Base-by-base conservation (phyloP, 768 basidiomycete species). In the Tricholoma sp. region DNA sequence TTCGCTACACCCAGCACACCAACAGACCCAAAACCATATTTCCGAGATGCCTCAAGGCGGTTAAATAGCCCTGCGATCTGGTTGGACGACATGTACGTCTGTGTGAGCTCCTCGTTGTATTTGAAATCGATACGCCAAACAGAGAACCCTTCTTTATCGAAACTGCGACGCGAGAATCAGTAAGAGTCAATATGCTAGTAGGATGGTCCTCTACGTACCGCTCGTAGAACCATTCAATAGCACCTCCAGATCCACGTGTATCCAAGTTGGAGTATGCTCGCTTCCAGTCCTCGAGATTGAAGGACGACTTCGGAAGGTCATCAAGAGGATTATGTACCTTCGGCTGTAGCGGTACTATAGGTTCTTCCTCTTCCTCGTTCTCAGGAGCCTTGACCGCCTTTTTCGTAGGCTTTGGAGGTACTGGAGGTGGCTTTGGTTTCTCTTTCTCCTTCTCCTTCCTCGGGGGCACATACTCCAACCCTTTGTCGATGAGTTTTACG, bases 261-360 rank as follows among this genome's bases (percentile, higher is more conserved):
- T 98, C 94, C 72, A 88, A 86, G 88, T 98, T 98, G 65, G 94
- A 97, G 80, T 98, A 99, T 42, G 90, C 88, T 41, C 92, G 86
- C 73, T 98, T 98, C 94, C 93, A 97, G 74, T 97, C 94, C 73
- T 96, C 90, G 54, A 94, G 83, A 77, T 93, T 93, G 73, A 91
- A 85, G 5, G 81, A 76, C 10, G 90, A 88, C 74, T 91, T 95
- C 63, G 94, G 93, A 36, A 98, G 84, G 59, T 83, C 80, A 60
- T 97, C 96, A 51, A 96, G 85, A 20, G 96, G 95, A 81, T 97
- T 96, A 83, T 95, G 94, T 54, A 75, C 81, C 71, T 96, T 96
- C 62, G 95, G 92, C 74, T 90, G 93, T 48, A 82, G 83, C 24
- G 88, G 85, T 20, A 89, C 47, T 44, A 79, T 71, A 57, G 77